phyloP scores from a whole-genome alignment of 2,329 filamentous ascomycete species.

The Magnaporthiopsis poae region DNA sequence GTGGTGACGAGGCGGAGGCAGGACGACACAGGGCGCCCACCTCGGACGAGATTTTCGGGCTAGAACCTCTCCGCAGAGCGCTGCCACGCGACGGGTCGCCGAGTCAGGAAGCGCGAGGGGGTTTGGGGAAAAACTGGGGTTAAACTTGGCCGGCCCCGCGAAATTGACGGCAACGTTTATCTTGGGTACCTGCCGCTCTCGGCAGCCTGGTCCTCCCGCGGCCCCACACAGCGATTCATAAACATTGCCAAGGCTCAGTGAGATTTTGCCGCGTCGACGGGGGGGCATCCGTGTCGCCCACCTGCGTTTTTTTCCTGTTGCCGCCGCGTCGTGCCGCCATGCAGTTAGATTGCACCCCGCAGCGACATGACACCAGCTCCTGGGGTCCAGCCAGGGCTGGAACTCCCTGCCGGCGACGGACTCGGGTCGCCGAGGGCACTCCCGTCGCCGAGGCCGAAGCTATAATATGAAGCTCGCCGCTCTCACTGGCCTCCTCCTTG shows the following conservation, averaged over 20 bases:
- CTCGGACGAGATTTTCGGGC: slow-evolving; percentile 43
- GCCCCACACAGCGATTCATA: too few species aligned
- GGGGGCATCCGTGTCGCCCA: too few species aligned
- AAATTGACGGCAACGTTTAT: neutral
- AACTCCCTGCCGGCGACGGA: neutral
- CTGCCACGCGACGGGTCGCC: neutral
- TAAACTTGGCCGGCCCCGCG: neutral
- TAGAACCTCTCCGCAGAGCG: slow-evolving; percentile 36
- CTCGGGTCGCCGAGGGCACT: neutral
- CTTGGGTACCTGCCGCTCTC: neutral
- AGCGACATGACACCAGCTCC: neutral
- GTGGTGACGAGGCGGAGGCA: slow-evolving; percentile 18
- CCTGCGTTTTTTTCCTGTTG: too few species aligned
- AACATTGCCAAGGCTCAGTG: too few species aligned
- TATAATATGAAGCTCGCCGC: neutral
- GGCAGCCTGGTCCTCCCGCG: too few species aligned
- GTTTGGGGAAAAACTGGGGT: neutral
- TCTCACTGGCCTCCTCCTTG: neutral
- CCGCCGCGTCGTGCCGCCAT: neutral
- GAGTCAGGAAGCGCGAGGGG: neutral
- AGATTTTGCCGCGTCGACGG: too few species aligned
- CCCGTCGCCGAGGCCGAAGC: neutral
- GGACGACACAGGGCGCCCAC: slow-evolving; percentile 25
- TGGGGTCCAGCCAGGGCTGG: neutral
- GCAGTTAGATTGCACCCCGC: neutral